Conservation (phyloP, 2,329 filamentous ascomycete genomes). For the Penicillium hordei region DNA sequence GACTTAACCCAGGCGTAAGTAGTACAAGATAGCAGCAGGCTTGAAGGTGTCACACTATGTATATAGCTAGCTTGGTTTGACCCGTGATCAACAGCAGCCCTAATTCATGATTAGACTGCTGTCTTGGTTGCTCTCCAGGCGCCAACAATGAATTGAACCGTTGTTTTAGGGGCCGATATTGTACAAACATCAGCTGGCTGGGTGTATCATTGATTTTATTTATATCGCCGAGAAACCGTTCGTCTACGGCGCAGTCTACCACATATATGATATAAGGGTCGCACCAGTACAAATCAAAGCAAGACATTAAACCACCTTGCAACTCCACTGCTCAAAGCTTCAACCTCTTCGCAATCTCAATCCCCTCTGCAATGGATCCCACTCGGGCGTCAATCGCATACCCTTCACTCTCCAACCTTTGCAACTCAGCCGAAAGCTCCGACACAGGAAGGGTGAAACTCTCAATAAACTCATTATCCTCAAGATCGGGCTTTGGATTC, state of each 20-base stretch:
- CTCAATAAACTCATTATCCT: constrained; percentile 80
- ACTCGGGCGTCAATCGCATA: constrained; percentile 77
- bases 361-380: constrained; percentile 73
- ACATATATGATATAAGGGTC: neutral
- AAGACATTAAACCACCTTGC: neutral
- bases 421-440: constrained; percentile 65
- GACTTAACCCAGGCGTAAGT: neutral
- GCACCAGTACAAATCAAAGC: neutral
- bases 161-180: too few relatives aligned
- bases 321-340: constrained; percentile 18
- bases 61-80: neutral
- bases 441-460: constrained; percentile 67
- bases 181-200: neutral
- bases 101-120: neutral
- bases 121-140: neutral
- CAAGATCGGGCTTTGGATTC: constrained; percentile 65
- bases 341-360: constrained; percentile 64
- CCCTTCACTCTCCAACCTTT: constrained; percentile 65
- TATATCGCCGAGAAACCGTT: neutral
- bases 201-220: neutral
- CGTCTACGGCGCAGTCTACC: neutral
- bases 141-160: neutral
- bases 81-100: neutral
- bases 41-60: neutral
- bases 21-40: neutral